Conservation (phyloP, 2,329 filamentous ascomycete species). For the Ambrosiella beaveri region DNA sequence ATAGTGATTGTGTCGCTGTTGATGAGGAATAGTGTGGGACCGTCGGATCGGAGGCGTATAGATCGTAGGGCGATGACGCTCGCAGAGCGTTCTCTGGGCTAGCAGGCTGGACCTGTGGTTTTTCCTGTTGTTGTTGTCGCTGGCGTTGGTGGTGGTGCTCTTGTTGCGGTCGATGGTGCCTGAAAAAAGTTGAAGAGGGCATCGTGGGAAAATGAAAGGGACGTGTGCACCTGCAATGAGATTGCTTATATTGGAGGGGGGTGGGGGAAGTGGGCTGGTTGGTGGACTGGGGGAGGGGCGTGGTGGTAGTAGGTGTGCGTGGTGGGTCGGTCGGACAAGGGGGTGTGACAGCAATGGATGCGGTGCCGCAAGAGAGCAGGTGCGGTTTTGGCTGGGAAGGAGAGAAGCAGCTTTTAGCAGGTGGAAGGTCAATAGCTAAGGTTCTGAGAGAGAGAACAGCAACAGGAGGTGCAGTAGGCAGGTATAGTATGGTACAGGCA, state of each 20-base stretch:
- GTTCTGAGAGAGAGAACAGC: too few species aligned
- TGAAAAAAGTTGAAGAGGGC: neutral
- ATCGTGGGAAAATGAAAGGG: neutral
- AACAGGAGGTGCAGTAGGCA: too few species aligned
- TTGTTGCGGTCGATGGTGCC: neutral
- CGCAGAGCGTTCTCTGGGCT: neutral
- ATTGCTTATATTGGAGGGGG: neutral
- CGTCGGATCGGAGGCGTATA: neutral
- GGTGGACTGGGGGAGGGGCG: neutral
- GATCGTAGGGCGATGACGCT: constrained; percentile 1
- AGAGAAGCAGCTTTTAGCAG: too few species aligned
- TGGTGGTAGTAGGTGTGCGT: neutral
- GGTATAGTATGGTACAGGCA: too few species aligned
- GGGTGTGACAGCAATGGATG: too few species aligned
- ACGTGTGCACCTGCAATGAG: neutral
- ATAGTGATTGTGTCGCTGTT: neutral
- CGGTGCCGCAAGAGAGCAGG: too few species aligned
- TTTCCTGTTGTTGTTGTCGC: too few species aligned
- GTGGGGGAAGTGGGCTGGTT: neutral
- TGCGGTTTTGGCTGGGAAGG: too few species aligned
- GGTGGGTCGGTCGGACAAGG: too few species aligned
- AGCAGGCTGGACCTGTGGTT: too few species aligned
- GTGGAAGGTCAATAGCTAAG: too few species aligned
- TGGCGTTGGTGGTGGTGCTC: neutral
- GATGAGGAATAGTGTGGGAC: neutral